Conservation (phyloP, 345 rosid genomes). For the Crucihimalaya himalaica region DNA sequence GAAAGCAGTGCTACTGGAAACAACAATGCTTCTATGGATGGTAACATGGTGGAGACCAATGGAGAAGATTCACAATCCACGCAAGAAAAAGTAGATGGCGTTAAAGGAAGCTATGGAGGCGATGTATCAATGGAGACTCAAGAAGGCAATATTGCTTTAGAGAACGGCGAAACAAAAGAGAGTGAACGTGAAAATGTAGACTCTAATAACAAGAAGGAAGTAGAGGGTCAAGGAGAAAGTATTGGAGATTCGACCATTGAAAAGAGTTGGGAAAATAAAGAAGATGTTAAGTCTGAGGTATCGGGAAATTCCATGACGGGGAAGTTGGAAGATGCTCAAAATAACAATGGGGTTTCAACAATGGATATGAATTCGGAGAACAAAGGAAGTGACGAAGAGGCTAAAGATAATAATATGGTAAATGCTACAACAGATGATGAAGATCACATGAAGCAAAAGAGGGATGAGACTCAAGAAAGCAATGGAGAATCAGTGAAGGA, state of each 20-base stretch:
- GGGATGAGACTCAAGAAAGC: slow-evolving; percentile 3
- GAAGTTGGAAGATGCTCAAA: background rate
- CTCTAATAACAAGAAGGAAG: background rate
- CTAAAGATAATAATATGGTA: background rate
- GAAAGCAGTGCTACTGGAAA: background rate
- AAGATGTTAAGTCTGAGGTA: background rate
- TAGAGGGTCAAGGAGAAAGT: slow-evolving; percentile 10
- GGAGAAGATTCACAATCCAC: slow-evolving; percentile 1
- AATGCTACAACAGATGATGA: background rate
- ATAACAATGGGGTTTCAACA: background rate
- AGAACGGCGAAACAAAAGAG: background rate
- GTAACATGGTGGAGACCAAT: background rate
- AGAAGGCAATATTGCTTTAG: background rate
- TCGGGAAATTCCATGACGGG: background rate
- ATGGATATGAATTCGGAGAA: slow-evolving; percentile 7
- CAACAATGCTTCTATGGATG: background rate
- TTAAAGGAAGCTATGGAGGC: background rate
- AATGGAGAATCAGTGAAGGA: slow-evolving; percentile 10
- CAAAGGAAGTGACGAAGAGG: background rate
- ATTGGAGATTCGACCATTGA: background rate
- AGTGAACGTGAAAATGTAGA: background rate
- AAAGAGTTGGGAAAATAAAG: slow-evolving; percentile 16
- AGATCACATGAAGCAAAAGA: background rate
- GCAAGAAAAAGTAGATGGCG: background rate
- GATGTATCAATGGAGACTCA: background rate